A percentile compares a stretch with the other conserved stretches of the same genome.
phyloP scores from a whole-genome alignment of 2,329 filamentous ascomycete genomes.

The Oidium heveae region DNA sequence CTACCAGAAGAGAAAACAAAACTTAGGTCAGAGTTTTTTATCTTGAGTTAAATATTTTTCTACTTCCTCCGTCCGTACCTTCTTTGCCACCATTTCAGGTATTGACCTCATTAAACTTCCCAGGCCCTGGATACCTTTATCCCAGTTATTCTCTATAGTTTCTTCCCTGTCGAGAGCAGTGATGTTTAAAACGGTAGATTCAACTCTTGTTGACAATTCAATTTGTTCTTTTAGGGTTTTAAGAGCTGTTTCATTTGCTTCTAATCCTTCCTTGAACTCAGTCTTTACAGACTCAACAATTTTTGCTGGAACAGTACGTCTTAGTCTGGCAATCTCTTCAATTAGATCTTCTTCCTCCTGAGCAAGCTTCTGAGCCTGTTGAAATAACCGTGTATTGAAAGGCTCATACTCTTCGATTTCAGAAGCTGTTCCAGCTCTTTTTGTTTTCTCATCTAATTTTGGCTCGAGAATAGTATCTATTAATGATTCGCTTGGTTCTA shows the following conservation, averaged over 20 bases:
- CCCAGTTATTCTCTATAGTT: constrained; percentile 22
- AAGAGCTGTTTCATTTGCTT: constrained; percentile 7
- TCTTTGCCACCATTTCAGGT: constrained; percentile 35
- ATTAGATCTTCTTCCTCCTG: constrained; percentile 37
- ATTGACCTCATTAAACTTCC: constrained; percentile 30
- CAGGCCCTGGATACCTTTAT: constrained; percentile 23
- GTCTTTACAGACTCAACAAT: constrained; percentile 7
- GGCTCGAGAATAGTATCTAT: constrained; percentile 10
- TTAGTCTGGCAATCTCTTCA: constrained; percentile 29
- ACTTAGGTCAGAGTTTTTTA: not conserved
- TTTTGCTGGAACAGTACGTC: constrained; percentile 7
- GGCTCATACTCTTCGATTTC: constrained; percentile 26
- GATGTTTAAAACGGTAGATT: constrained; percentile 12
- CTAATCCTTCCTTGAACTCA: constrained; percentile 5
- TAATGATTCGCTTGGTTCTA: constrained; percentile 17
- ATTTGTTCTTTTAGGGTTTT: constrained; percentile 5
- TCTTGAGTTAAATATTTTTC: constrained; percentile 10
- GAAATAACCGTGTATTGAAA: constrained; percentile 32
- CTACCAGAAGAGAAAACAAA: too few species aligned
- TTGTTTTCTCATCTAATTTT: constrained; percentile 4
- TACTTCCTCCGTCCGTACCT: constrained; percentile 36
- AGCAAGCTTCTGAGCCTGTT: constrained; percentile 32
- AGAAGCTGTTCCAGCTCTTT: constrained; percentile 2
- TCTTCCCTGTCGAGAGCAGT: constrained; percentile 20
- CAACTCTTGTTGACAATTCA: constrained; percentile 2